These are phyloP conservation scores for Suillus spraguei DNA, from an alignment of 768 basidiomycete species.

Conservation along the genomic window DNA sequence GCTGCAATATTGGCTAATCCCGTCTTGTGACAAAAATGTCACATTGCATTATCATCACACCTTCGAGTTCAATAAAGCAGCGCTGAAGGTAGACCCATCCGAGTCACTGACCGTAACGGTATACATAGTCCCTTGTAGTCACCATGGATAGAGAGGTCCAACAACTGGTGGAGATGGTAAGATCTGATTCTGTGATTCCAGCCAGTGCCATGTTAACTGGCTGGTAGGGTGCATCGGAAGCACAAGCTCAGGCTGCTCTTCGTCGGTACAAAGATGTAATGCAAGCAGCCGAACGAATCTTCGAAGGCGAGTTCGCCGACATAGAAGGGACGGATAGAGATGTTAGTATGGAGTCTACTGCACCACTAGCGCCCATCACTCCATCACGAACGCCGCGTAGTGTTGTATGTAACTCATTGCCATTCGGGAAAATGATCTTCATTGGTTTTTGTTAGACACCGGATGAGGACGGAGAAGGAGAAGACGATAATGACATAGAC, in stretches of 20 bases:
- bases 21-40: conserved; percentile 5
- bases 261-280: conserved; percentile 85
- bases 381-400: conserved; percentile 29
- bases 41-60: conserved; percentile 1
- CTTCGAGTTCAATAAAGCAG: conserved; percentile 11
- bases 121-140: conserved; percentile 1
- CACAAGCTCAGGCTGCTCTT: conserved; percentile 84
- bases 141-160: conserved; percentile 55
- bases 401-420: conserved; percentile 21
- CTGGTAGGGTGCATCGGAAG: conserved; percentile 74
- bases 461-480: conserved; percentile 47
- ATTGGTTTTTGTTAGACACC: conserved; percentile 50
- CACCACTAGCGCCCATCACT: conserved; percentile 27
- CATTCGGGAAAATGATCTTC: not conserved
- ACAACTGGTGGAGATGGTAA: conserved; percentile 68
- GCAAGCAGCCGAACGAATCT: conserved; percentile 86
- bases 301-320: conserved; percentile 83
- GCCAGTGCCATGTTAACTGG: conserved; percentile 3
- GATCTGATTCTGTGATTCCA: conserved; percentile 12
- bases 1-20: conserved; percentile 4
- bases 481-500: conserved; percentile 50
- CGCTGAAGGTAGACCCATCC: conserved; percentile 13
- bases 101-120: not conserved
- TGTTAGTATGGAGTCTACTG: conserved; percentile 43
- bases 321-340: conserved; percentile 57